Base-by-base conservation (phyloP, 2,329 filamentous ascomycete species). In the Aotearoamyces nothofagi region DNA sequence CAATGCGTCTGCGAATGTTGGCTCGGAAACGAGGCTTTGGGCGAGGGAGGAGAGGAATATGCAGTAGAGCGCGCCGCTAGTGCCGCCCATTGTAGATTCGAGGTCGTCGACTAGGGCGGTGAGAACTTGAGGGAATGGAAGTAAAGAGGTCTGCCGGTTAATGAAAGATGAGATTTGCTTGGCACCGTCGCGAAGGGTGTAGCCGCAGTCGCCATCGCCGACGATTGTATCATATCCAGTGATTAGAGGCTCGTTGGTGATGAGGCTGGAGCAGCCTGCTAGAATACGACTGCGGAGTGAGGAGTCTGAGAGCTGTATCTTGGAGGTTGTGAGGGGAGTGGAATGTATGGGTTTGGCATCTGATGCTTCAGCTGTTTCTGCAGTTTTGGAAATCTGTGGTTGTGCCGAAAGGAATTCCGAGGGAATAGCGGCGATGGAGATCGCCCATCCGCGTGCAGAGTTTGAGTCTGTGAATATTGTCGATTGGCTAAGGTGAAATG, bases 171-270 rank as follows among this genome's bases (percentile, higher is more conserved):
- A 17, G 4, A 45, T 35, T 26, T 39, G 32, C 16, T 40, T 39
- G n/a, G 43, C 42, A 5, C 43, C 44, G 14, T 39, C 36, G 3
- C 38, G 19, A 5, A 51, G 34, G 6, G 47, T 49, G 22, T 42
- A 44, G 3, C 47, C 47, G 24, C 46, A 49, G 29, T 50, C 47
- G 12, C 47, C 47, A 29, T 51, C 47, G 4, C 47, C 47, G 6
- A 51, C 39, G 9, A 49, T 33, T 1, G 44, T 47, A 41, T 69
- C 65, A 37, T 60, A 69, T 22, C 53, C 56, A 2, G 65, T 69
- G 35, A 69, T 55, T 14, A 60, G 56, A 6, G 63, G 60, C 38
- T 69, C 65, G 5, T 58, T 58, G 8, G 43, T 48, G 33, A 65
- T 61, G n/a, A 68, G 39, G 27, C 50, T 49, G 5, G 61, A 11